Base-by-base conservation (phyloP, 179 eudicot genomes). In the Beta lomatogona region DNA sequence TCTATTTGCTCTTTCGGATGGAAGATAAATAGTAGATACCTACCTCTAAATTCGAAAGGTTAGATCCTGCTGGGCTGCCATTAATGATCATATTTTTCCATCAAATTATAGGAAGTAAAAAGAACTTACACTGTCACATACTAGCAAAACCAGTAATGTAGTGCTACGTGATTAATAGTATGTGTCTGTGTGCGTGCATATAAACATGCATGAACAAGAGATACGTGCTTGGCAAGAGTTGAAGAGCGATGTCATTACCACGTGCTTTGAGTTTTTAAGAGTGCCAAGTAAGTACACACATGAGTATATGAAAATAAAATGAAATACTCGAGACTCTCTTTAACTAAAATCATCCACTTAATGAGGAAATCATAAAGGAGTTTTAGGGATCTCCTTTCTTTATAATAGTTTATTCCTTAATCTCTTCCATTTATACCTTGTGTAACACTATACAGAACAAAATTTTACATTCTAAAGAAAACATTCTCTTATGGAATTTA, bases 201-300 rank as follows among this genome's bases (percentile, higher is more conserved):
- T 6, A 41, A 68, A 44, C 10, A 2, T 15, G 22, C 13, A 2
- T 22, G 0, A 52, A 72, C 13, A 5, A 72, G 57, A 2, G 60
- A 2, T 70, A 80, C 81, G 16, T 84, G 88, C 93, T 86, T 88
- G 67, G 89, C 75, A 45, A n/a, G n/a, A 88, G 85, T 80, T 90
- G 90, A 60, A 90, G 87, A 58, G 91, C 87, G 72, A 91, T 85
- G 83, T 90, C 95, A 80, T 92, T 90, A n/a, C n/a, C n/a, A n/a
- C n/a, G n/a, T n/a, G n/a, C 77, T 93, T 88, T 93, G 41, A 92
- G 82, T 81, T 90, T 89, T 86, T 88, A 1, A 93, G 84, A 15
- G 87, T 86, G 85, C 77, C 85, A 19, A 89, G 72, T 72, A 93
- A 73, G 79, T 88, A 91, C 97, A n/a, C 92, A 87, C 88, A 87